Evolutionary conservation across 371 early-diverging fungal genomes (phyloP), one percentile per base, ranked within the genome.

Genomic region (Saksenaea vasiformis): DNA sequence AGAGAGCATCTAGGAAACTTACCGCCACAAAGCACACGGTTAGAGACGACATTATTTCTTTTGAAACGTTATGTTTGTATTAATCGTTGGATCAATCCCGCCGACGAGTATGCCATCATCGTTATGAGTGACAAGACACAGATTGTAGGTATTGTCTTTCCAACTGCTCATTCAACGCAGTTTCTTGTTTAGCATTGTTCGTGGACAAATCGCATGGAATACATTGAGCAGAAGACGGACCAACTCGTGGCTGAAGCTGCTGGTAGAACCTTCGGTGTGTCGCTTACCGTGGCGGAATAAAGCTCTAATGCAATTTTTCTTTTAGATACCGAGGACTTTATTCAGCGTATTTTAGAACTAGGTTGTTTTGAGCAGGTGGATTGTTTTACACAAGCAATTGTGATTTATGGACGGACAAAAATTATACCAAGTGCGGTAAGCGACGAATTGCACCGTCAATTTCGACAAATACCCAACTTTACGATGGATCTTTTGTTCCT

Each of bases 361-460:
- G 11, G 3, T 3, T 8, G 22, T 22, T 11, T 22, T 11, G 24
- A 24, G 7, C 10, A 17, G 10, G 22, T 8, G 4, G 51, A 47
- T 8, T 41, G 28, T 10, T 64, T 65, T 60, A 47, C 56, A 2
- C 70, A 70, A 15, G 70, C 58, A 9, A 60, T 70, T 19, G 56
- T 62, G 7, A 59, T 70, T 26, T 70, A 70, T 34, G 70, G 70
- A 53, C 53, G 70, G 15, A 63, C 64, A 9, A 17, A 57, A 5
- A 26, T 39, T 17, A 28, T 66, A 3, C 70, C 70, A 11, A n/a
- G 15, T 5, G 13, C 24, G 5, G n/a, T 61, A 9, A 10, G 3
- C n/a, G 14, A 22, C n/a, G 34, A 37, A 5, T 24, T 43, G 3
- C 24, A 36, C 36, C 15, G 35, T 19, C 51, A 60, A 36, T 54